Evolutionary conservation across 768 basidiomycete genomes (phyloP).

Genomic region (Suillus hirtellus): DNA sequence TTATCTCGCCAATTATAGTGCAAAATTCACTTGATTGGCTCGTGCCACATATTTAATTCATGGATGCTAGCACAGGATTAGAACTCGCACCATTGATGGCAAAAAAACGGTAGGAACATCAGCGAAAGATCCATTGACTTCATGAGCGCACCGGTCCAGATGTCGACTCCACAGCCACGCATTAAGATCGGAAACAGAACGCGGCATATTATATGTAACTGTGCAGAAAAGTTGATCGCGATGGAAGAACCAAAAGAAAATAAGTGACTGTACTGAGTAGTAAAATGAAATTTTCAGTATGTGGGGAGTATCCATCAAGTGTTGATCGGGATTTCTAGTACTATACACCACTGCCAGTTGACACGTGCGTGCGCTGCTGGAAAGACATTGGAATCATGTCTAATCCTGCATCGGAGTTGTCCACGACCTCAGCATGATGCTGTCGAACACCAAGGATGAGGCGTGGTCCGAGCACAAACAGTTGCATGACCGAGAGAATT

Average conservation of each 20-base stretch:
- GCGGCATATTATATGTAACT: no score
- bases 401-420: background rate
- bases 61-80: no score
- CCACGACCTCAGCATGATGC: background rate
- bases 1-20: no score
- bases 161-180: no score
- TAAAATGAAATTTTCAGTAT: background rate
- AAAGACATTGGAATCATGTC: background rate
- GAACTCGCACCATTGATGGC: no score
- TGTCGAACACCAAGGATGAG: conserved; percentile 1
- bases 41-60: no score
- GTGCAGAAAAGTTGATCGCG: background rate
- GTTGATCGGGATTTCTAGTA: background rate
- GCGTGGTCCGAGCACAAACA: conserved; percentile 4
- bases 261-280: background rate
- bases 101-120: no score
- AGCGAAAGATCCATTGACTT: no score
- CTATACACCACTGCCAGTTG: background rate
- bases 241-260: background rate
- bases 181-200: no score
- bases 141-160: no score
- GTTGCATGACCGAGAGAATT: background rate
- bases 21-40: no score
- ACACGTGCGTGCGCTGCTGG: background rate
- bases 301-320: background rate